These are phyloP conservation scores for Ustilago hordei DNA, from an alignment of 1,284 basidiomycete species.

Conservation along the genomic window DNA sequence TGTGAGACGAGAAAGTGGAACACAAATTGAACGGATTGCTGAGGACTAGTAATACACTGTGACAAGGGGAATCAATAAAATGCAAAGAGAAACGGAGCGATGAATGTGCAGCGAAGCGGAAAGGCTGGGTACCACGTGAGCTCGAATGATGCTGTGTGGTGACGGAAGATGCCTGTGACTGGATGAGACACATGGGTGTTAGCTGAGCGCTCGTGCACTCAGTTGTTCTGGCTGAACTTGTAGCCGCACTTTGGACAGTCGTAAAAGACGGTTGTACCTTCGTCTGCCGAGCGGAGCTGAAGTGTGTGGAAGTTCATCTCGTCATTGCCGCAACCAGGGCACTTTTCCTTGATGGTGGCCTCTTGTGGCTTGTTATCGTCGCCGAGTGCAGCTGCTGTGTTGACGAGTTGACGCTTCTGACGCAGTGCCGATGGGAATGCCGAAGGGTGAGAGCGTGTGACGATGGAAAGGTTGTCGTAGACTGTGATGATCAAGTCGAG, in stretches of 20 bases:
- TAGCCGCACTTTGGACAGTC: slow-evolving; percentile 70
- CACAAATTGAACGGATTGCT: background rate
- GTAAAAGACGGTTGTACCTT: slow-evolving; percentile 70
- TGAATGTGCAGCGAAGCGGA: background rate
- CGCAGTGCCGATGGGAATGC: slow-evolving; percentile 91
- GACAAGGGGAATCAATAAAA: slow-evolving; percentile 14
- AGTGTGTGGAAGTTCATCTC: slow-evolving; percentile 71
- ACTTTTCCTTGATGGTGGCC: slow-evolving; percentile 86
- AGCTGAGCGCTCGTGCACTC: background rate
- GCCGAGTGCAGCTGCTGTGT: slow-evolving; percentile 68
- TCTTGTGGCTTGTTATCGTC: slow-evolving; percentile 49
- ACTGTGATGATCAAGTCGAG: slow-evolving; percentile 74
- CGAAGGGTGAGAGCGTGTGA: slow-evolving; percentile 88
- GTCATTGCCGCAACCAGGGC: slow-evolving; percentile 81
- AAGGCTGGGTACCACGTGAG: background rate
- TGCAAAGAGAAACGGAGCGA: slow-evolving; percentile 3
- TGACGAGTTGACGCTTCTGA: slow-evolving; percentile 87
- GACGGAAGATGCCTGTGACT: background rate
- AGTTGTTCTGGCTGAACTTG: slow-evolving; percentile 67
- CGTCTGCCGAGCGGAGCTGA: slow-evolving; percentile 71
- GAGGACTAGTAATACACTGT: slow-evolving; percentile 34
- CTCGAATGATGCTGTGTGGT: background rate
- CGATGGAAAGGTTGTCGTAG: slow-evolving; percentile 90
- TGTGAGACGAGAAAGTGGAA: slow-evolving; percentile 13
- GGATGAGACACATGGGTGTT: background rate